Conservation (phyloP, 108 stramenopile genomes). For the Stephanodiscus minutulus region DNA sequence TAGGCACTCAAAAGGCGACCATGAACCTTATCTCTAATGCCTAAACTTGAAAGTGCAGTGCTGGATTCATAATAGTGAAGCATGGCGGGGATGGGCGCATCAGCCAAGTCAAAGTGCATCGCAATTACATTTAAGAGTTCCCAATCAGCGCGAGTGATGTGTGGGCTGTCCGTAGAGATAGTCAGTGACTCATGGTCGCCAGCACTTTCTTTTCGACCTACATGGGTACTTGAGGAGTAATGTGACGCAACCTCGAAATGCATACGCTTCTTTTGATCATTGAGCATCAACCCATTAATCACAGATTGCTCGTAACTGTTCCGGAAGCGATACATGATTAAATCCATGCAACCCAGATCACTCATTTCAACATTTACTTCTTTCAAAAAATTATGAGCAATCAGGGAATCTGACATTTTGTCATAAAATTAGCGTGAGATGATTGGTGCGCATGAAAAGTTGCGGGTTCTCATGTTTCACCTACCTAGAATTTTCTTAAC, state of each 20-base stretch:
- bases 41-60: constrained; percentile 20
- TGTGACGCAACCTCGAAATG: constrained; percentile 25
- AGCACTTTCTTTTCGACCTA: neutral
- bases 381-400: constrained; percentile 22
- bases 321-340: constrained; percentile 28
- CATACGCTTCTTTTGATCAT: constrained; percentile 30
- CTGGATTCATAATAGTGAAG: constrained; percentile 33
- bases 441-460: neutral
- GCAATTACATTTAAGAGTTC: constrained; percentile 27
- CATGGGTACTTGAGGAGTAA: constrained; percentile 14
- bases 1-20: constrained; percentile 27
- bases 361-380: constrained; percentile 34
- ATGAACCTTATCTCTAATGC: constrained; percentile 25
- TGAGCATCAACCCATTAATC: constrained; percentile 31
- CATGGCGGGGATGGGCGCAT: constrained; percentile 22
- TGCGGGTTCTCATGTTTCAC: constrained; percentile 1
- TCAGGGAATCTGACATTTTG: constrained; percentile 13
- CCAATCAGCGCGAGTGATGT: constrained; percentile 15
- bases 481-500: constrained; percentile 25
- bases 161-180: constrained; percentile 10
- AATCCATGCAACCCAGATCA: constrained; percentile 33
- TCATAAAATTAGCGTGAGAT: neutral
- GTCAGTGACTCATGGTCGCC: constrained; percentile 19
- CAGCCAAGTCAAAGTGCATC: constrained; percentile 26
- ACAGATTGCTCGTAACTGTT: constrained; percentile 29